Evolutionary conservation across 2,329 filamentous ascomycete genomes (phyloP).

Genomic region (Pezicula radicicola): DNA sequence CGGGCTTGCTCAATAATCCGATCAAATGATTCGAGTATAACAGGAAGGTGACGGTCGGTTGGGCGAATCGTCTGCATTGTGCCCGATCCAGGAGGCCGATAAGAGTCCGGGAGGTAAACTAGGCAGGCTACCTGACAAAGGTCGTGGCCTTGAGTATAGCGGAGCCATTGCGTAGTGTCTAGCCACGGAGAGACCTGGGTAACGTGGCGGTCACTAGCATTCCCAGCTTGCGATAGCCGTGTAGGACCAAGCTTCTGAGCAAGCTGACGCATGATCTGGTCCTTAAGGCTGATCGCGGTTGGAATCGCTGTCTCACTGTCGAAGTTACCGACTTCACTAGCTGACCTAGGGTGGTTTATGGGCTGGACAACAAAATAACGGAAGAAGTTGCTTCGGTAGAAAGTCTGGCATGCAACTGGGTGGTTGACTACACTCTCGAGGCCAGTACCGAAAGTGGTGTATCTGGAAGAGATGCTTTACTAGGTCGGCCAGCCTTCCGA

Average conservation of each 20-base stretch:
- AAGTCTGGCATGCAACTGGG: no score
- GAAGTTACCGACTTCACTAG: no score
- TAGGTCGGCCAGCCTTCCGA: no score
- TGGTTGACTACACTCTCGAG: no score
- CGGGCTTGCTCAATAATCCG: conserved; percentile 6
- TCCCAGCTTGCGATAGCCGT: not conserved
- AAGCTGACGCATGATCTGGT: not conserved
- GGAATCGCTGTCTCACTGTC: no score
- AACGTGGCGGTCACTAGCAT: not conserved
- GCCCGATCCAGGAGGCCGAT: not conserved
- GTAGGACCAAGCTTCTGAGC: not conserved
- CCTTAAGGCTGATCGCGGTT: not conserved
- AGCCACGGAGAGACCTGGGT: conserved; percentile 4
- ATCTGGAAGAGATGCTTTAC: no score
- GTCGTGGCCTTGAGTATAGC: conserved; percentile 3
- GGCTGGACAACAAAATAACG: no score
- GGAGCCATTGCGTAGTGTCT: conserved; percentile 1
- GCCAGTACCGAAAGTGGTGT: no score
- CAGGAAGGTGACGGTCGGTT: not conserved
- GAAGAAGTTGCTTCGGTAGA: no score
- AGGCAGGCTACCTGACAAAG: not conserved
- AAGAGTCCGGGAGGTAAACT: not conserved
- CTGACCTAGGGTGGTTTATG: no score
- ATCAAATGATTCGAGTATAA: conserved; percentile 8
- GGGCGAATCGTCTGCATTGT: not conserved